These are phyloP conservation scores for Neurospora sp. DNA, from an alignment of 495 filamentous ascomycete genomes.

Conservation along the genomic window DNA sequence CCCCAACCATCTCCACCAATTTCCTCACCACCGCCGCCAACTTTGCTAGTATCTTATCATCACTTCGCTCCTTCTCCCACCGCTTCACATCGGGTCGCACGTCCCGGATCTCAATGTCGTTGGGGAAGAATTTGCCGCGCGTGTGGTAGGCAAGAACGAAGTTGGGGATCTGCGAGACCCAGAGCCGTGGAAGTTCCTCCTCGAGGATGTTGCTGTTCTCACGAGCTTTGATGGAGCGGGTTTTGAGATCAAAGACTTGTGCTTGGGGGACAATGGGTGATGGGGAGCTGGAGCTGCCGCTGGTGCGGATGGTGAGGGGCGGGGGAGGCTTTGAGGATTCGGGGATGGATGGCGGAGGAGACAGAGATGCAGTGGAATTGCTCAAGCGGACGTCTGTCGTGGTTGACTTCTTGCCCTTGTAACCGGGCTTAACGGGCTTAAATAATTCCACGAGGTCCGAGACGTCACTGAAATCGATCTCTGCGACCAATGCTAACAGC, in stretches of 20 bases:
- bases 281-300: background rate
- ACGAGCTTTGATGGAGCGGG: slow-evolving; percentile 34
- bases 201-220: slow-evolving; percentile 14
- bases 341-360: background rate
- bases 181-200: slow-evolving; percentile 46
- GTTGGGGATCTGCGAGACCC: slow-evolving; percentile 51
- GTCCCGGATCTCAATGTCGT: slow-evolving; percentile 37
- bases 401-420: background rate
- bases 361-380: background rate
- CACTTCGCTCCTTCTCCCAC: slow-evolving; percentile 43
- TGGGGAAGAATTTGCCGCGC: slow-evolving; percentile 37
- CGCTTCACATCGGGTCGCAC: slow-evolving; percentile 32
- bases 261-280: slow-evolving; percentile 29
- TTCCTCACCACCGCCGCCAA: slow-evolving; percentile 30
- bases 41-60: slow-evolving; percentile 17
- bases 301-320: background rate
- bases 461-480: background rate
- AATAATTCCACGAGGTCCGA: background rate
- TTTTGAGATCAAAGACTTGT: slow-evolving; percentile 59
- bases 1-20: background rate
- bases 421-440: background rate
- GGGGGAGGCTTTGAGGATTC: background rate
- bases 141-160: slow-evolving; percentile 52
- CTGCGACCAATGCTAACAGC: too few relatives aligned
- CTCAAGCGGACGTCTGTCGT: background rate